Conservation (phyloP, 2,329 filamentous ascomycete species). For the Alternaria sp. region DNA sequence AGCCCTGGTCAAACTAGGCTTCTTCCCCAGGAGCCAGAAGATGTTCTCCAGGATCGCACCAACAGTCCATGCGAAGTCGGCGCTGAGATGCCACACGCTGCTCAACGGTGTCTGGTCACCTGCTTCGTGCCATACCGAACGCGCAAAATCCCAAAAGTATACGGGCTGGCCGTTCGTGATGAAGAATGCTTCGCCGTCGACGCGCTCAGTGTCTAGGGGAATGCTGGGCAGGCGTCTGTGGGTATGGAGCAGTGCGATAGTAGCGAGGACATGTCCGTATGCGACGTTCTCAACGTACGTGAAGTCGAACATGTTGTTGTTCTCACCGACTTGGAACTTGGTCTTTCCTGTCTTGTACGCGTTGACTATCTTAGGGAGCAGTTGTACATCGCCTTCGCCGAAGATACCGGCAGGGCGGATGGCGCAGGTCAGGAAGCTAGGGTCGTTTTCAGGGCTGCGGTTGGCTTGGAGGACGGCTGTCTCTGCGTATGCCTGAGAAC, state of each 20-base stretch:
- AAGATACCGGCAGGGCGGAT: slow-evolving; percentile 63
- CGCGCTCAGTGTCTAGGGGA: slow-evolving; percentile 56
- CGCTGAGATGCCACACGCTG: slow-evolving; percentile 55
- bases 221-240: slow-evolving; percentile 47
- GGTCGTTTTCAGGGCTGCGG: slow-evolving; percentile 49
- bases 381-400: slow-evolving; percentile 59
- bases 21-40: slow-evolving; percentile 56
- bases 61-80: slow-evolving; percentile 54
- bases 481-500: slow-evolving; percentile 56
- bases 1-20: slow-evolving; percentile 57
- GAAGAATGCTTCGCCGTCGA: slow-evolving; percentile 62
- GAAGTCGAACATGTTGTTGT: slow-evolving; percentile 64
- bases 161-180: slow-evolving; percentile 61
- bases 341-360: slow-evolving; percentile 59
- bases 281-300: slow-evolving; percentile 63
- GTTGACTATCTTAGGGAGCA: slow-evolving; percentile 56
- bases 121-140: slow-evolving; percentile 57
- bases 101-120: slow-evolving; percentile 51
- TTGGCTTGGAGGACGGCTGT: slow-evolving; percentile 60
- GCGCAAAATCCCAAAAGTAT: slow-evolving; percentile 62
- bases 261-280: slow-evolving; percentile 61
- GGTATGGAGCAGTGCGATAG: slow-evolving; percentile 59
- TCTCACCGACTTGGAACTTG: slow-evolving; percentile 61
- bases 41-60: slow-evolving; percentile 56
- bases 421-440: slow-evolving; percentile 58